Percentiles rank a stretch among this genome's conserved stretches.
Evolutionary conservation across 2,329 filamentous ascomycete species (phyloP).

Genomic region (Colletotrichum sp.): DNA sequence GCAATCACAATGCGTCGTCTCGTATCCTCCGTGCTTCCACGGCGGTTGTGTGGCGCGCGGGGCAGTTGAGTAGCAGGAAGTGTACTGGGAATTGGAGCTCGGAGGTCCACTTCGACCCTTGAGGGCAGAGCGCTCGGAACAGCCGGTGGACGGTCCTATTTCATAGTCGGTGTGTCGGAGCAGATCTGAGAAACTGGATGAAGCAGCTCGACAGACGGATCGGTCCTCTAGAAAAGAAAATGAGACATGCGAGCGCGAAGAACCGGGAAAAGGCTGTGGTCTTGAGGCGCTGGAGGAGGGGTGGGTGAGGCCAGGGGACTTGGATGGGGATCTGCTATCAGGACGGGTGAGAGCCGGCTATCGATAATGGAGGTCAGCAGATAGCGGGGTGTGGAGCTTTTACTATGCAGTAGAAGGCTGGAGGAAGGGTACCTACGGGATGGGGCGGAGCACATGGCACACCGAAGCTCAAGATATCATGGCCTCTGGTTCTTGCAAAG

Average conservation of each 20-base stretch:
- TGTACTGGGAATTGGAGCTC: neutral
- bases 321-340: slow-evolving; percentile 14
- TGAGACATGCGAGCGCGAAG: slow-evolving; percentile 1
- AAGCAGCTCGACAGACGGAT: neutral
- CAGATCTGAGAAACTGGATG: neutral
- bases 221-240: slow-evolving; percentile 2
- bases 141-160: slow-evolving; percentile 1
- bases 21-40: neutral
- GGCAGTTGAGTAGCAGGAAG: neutral
- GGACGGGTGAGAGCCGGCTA: slow-evolving; percentile 16
- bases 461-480: slow-evolving; percentile 17
- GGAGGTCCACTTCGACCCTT: neutral
- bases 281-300: slow-evolving; percentile 1
- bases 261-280: neutral
- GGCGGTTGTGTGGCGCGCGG: neutral
- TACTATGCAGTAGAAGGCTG: neutral
- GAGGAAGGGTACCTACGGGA: slow-evolving; percentile 14
- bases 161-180: slow-evolving; percentile 9
- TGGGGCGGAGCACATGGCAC: slow-evolving; percentile 18
- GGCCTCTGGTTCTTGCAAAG: neutral
- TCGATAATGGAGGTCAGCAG: slow-evolving; percentile 19
- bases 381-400: slow-evolving; percentile 14
- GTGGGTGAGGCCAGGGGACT: slow-evolving; percentile 2
- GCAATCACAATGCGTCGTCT: neutral
- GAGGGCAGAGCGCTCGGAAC: slow-evolving; percentile 5